Evolutionary conservation across 2,329 filamentous ascomycete species (phyloP).

Genomic region (Talaromyces atroroseus): DNA sequence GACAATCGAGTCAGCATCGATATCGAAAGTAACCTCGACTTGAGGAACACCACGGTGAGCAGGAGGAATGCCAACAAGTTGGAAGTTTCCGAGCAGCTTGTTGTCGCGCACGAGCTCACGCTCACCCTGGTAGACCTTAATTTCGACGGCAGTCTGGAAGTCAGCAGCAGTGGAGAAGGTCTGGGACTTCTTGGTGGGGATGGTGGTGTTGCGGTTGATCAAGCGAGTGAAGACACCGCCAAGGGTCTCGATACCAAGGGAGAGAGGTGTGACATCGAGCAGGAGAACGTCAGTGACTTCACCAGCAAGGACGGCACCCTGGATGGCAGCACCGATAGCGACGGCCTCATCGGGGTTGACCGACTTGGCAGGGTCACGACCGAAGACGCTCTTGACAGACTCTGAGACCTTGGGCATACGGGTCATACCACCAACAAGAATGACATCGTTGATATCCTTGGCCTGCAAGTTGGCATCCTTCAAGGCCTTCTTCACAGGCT

Average conservation of each 20-base stretch:
- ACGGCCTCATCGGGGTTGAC: constrained; percentile 99
- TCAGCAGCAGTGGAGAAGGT: constrained; percentile 96
- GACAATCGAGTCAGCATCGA: constrained; percentile 95
- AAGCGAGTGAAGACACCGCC: constrained; percentile 96
- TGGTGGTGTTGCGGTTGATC: constrained; percentile 99
- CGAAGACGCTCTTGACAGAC: constrained; percentile 95
- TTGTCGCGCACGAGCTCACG: constrained; percentile 98
- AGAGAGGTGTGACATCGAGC: constrained; percentile 91
- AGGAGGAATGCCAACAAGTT: constrained; percentile 93
- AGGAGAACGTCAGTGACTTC: constrained; percentile 94
- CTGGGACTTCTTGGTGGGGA: constrained; percentile 98
- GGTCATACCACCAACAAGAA: constrained; percentile 98
- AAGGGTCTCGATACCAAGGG: constrained; percentile 96
- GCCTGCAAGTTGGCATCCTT: constrained; percentile 90
- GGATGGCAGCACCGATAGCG: constrained; percentile 92
- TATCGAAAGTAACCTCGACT: constrained; percentile 97
- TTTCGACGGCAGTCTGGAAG: constrained; percentile 97
- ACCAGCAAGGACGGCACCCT: constrained; percentile 93
- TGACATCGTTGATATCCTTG: constrained; percentile 95
- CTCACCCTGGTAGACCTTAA: constrained; percentile 99
- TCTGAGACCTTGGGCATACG: constrained; percentile 98
- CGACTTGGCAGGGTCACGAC: constrained; percentile 92
- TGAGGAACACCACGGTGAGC: constrained; percentile 95
- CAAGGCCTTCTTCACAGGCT: constrained; percentile 89
- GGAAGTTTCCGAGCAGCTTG: constrained; percentile 98